These are phyloP conservation scores for Russula lepida DNA, from an alignment of 768 basidiomycete genomes.

Conservation along the genomic window DNA sequence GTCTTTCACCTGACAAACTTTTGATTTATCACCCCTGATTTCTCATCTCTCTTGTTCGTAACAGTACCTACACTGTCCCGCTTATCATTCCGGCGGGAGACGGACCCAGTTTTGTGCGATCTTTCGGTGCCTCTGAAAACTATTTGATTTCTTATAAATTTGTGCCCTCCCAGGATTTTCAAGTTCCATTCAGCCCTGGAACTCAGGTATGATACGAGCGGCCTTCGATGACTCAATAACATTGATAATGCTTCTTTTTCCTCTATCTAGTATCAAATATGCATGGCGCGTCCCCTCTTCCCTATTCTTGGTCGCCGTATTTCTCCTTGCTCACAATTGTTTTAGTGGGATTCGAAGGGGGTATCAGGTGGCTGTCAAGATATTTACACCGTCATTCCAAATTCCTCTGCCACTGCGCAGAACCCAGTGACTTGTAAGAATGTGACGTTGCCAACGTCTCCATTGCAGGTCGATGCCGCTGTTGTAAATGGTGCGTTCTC, in stretches of 20 bases:
- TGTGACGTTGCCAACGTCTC: constrained; percentile 36
- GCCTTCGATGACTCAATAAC: neutral
- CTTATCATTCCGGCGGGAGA: constrained; percentile 43
- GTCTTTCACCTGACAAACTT: constrained; percentile 23
- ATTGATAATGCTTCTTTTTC: neutral
- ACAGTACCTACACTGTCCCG: constrained; percentile 43
- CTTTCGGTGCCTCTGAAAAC: neutral
- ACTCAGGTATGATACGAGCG: constrained; percentile 37
- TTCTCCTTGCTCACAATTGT: neutral
- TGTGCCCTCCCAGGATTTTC: constrained; percentile 38
- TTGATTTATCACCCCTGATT: neutral
- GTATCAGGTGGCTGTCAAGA: constrained; percentile 55
- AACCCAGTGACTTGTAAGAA: constrained; percentile 41
- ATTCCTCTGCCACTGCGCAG: constrained; percentile 26
- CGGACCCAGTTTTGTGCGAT: constrained; percentile 40
- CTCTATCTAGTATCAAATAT: constrained; percentile 47
- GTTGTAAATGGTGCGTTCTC: constrained; percentile 46
- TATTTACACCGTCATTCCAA: constrained; percentile 47
- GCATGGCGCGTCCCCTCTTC: constrained; percentile 41
- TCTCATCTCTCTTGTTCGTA: neutral
- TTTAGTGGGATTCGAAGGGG: constrained; percentile 47
- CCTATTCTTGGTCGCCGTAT: neutral
- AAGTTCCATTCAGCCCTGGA: constrained; percentile 49
- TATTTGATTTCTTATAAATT: neutral
- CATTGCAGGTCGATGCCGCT: constrained; percentile 38